Base-by-base conservation (phyloP, 1,284 basidiomycete species). In the Fereydounia khargensis region DNA sequence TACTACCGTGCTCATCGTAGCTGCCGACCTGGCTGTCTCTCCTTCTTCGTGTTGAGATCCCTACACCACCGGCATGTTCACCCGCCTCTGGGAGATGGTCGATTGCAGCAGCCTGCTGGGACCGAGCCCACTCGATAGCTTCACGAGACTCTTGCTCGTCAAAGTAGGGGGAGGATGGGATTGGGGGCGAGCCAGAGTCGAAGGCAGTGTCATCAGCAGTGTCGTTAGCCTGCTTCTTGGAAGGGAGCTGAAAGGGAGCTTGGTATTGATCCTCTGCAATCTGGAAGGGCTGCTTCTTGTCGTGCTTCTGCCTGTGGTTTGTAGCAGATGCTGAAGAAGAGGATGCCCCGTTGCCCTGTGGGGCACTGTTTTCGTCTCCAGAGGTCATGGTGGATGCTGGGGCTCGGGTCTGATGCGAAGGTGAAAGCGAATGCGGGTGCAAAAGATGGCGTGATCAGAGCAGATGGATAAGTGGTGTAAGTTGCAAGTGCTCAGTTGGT, bases 11-110 rank as follows among this genome's bases (percentile, higher is more conserved):
- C 30, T 72, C 68, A 20, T 70, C 71, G 39, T 75, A 75, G 56
- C 66, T 71, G 19, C 64, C 68, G 4, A 75, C 62, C 31, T 75
- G 73, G 28, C 68, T 71, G 33, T 75, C 72, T 27, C 69, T 37
- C 11, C 69, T 47, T 3, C 53, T 43, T 24, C 71, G 47, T 5
- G 39, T 35, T 17, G 50, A 44, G 17, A 58, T 59, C 10, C 40
- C 50, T 16, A 49, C 47, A 10, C 9, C 40, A 7, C 35, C 47
- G 6, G 21, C 41, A 9, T 24, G 13, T 17, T 40, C n/a, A n/a
- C n/a, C n/a, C n/a, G n/a, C n/a, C n/a, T n/a, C n/a, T n/a, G n/a
- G n/a, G n/a, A n/a, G n/a, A n/a, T n/a, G 17, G 11, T 34, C 43
- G 22, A 44, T 48, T 30, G 23, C 35, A 10, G 39, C 46, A n/a